Base-by-base conservation (phyloP, 176 grass and related monocot species). In the Puya raimondii region DNA sequence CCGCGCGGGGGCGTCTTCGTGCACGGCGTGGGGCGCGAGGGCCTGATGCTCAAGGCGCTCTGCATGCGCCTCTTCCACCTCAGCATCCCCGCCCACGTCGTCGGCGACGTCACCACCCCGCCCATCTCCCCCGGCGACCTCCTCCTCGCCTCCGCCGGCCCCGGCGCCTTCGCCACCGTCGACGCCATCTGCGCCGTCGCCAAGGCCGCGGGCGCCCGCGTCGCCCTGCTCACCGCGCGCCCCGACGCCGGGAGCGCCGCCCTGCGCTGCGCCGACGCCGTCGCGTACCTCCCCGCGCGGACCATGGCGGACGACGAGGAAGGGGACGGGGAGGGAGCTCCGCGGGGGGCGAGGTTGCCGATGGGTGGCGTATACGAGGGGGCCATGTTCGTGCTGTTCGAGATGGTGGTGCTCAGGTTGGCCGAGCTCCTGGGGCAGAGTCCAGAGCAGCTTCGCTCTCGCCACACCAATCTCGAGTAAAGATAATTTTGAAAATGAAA, bases 361-460 rank as follows among this genome's bases (percentile, higher is more conserved):
- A 97, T 97, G 93, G 93, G 93, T 61, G 92, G 89, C 74, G 57
- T 96, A 76, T 96, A 96, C 69, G 88, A 91, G 72, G 88, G 93
- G 11, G 93, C 81, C 12, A 67, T 96, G 93, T 96, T 89, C 71
- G 93, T 96, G 81, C 89, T 96, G 59, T 97, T 87, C 75, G 93
- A 97, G 79, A 97, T 92, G 89, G 86, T 79, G 73, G 86, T 92
- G 74, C 57, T 92, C 63, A 75, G 83, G 58, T 76, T 90, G 70
- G 71, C 79, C 1, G 73, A 74, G 26, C 76, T 79, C 3, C 50
- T 97, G 68, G 74, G 63, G 18, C 89, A 87, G 69, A 81, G 67
- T 64, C 73, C 83, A 0, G 77, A 76, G 18, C 81, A 97, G 20
- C 81, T 97, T 66, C 80, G 81, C 8, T 82, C 77, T 10, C 88